Conservation (phyloP, 2,329 filamentous ascomycete genomes). For the Paecilomyces fulvus region DNA sequence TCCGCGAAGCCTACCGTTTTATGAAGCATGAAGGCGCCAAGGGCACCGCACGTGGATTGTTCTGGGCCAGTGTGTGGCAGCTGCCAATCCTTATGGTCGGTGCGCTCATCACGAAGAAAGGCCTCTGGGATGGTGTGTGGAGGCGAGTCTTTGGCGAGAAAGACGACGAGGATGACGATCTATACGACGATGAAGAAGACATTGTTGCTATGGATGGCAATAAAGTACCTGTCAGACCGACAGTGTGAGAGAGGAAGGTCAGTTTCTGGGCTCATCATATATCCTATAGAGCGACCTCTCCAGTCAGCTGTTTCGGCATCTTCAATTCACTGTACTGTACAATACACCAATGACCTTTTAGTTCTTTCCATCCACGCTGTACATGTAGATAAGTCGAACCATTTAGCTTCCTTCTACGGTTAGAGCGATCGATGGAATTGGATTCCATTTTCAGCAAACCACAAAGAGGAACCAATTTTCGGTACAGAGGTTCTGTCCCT, state of each 20-base stretch:
- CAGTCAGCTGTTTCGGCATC: not conserved
- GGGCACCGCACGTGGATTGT: constrained; percentile 73
- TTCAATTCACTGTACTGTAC: not conserved
- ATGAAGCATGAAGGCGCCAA: constrained; percentile 69
- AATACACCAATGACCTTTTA: not conserved
- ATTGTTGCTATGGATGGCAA: constrained; percentile 15
- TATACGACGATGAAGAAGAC: constrained; percentile 50
- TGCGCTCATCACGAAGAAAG: constrained; percentile 88
- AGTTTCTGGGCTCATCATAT: not conserved
- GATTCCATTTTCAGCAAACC: not conserved
- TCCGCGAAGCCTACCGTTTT: constrained; percentile 69
- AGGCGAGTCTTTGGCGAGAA: constrained; percentile 53
- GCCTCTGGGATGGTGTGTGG: constrained; percentile 79
- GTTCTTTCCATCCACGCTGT: not conserved
- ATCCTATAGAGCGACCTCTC: not conserved
- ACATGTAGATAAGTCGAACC: not conserved
- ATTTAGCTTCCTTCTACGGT: too few relatives aligned
- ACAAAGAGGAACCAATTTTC: not conserved
- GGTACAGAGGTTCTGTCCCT: too few relatives aligned
- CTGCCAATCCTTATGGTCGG: constrained; percentile 81
- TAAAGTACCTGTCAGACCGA: not conserved
- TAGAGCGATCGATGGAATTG: not conserved
- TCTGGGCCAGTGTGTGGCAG: constrained; percentile 98
- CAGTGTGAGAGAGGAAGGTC: not conserved
- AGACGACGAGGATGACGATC: constrained; percentile 47